Evolutionary conservation across 2,329 filamentous ascomycete species (phyloP).

Genomic region (Fusarium anthophilum): DNA sequence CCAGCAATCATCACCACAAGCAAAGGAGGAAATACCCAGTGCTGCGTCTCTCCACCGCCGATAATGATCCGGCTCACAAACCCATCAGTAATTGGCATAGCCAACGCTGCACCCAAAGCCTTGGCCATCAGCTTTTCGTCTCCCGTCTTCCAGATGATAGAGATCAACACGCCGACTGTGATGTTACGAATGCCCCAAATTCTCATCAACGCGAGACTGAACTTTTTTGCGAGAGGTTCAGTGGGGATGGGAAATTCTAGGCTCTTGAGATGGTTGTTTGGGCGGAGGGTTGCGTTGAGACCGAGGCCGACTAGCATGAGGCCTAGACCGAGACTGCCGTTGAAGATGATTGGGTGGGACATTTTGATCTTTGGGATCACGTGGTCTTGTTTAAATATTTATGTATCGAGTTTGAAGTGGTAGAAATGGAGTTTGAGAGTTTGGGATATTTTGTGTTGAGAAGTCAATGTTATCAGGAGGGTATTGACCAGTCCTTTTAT

Average conservation of each 20-base stretch:
- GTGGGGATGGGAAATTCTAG: conserved; percentile 11
- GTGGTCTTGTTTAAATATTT: background rate
- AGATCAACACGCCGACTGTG: background rate
- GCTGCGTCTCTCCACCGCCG: conserved; percentile 5
- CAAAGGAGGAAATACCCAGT: conserved; percentile 17
- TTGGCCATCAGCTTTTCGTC: background rate
- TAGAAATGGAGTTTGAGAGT: background rate
- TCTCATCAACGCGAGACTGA: conserved; percentile 4
- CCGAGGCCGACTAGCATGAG: conserved; percentile 7
- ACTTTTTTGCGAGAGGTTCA: conserved; percentile 4
- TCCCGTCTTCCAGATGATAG: background rate
- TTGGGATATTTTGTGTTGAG: background rate
- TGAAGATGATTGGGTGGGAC: conserved; percentile 12
- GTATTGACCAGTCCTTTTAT: background rate
- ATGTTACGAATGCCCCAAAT: conserved; percentile 23
- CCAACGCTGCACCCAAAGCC: background rate
- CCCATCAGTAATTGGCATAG: conserved; percentile 5
- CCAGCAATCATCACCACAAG: background rate
- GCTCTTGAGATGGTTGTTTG: background rate
- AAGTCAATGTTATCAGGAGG: accelerated
- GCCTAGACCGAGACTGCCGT: background rate
- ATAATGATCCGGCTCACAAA: conserved; percentile 3
- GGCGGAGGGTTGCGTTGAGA: conserved; percentile 13
- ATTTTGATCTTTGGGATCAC: background rate
- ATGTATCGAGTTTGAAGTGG: accelerated